These are phyloP conservation scores for Phytophthora sojae DNA, from an alignment of 352 stramenopile species.

Conservation along the genomic window DNA sequence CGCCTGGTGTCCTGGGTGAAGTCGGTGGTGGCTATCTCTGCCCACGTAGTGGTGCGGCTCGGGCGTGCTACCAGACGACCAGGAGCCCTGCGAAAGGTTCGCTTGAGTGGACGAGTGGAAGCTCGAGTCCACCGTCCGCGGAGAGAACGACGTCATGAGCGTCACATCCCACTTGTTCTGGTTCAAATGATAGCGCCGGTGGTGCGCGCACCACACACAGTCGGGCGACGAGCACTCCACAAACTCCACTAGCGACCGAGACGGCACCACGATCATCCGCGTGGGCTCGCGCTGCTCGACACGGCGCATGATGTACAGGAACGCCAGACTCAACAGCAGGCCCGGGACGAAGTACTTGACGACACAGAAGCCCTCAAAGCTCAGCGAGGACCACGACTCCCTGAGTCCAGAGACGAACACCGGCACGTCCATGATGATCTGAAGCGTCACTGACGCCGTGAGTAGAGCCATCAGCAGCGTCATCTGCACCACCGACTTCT, in stretches of 20 bases:
- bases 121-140: constrained; percentile 65
- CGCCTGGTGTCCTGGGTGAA: constrained; percentile 19
- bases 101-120: constrained; percentile 58
- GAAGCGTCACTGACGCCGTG: constrained; percentile 48
- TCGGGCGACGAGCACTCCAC: constrained; percentile 72
- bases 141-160: constrained; percentile 63
- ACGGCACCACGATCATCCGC: constrained; percentile 57
- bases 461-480: constrained; percentile 61
- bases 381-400: constrained; percentile 39
- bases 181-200: constrained; percentile 66
- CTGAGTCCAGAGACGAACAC: constrained; percentile 38
- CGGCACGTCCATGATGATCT: constrained; percentile 65
- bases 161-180: constrained; percentile 72
- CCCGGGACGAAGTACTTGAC: constrained; percentile 66
- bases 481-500: constrained; percentile 78
- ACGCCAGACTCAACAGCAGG: constrained; percentile 59
- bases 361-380: constrained; percentile 48
- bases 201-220: constrained; percentile 79
- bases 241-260: constrained; percentile 69
- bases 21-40: constrained; percentile 37
- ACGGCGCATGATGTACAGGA: constrained; percentile 81
- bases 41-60: constrained; percentile 26
- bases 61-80: constrained; percentile 42
- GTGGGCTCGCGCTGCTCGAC: constrained; percentile 69
- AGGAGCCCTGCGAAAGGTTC: constrained; percentile 49